These are phyloP conservation scores for Violaceomyces palustris DNA, from an alignment of 1,284 basidiomycete species.

Conservation along the genomic window DNA sequence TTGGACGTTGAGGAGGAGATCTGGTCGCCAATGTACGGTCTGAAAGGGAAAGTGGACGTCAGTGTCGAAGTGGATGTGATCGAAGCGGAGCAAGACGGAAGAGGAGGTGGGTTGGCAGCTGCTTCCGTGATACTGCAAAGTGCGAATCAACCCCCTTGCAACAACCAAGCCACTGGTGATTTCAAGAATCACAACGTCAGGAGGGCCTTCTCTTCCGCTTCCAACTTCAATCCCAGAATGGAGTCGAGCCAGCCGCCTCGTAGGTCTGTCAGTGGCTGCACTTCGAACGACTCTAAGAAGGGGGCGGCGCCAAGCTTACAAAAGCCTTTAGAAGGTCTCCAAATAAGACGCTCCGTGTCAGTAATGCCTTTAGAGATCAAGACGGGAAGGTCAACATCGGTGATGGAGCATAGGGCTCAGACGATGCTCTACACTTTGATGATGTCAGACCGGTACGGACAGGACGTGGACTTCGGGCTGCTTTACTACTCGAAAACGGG, in stretches of 20 bases:
- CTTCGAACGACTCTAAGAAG: too few species aligned
- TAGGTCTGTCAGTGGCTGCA: too few species aligned
- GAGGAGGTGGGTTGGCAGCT: too few species aligned
- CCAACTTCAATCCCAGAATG: too few species aligned
- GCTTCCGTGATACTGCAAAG: too few species aligned
- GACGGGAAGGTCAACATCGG: conserved; percentile 71
- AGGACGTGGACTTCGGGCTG: conserved; percentile 63
- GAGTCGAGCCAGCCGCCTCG: too few species aligned
- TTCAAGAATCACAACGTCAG: too few species aligned
- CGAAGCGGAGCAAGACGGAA: conserved; percentile 12
- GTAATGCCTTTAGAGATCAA: conserved; percentile 87
- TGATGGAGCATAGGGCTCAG: conserved; percentile 83
- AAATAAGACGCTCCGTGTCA: conserved; percentile 12
- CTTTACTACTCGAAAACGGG: conserved; percentile 91
- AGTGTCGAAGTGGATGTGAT: conserved; percentile 61
- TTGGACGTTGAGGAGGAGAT: conserved; percentile 90
- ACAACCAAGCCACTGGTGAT: too few species aligned
- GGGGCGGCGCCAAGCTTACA: too few species aligned
- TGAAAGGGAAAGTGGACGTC: conserved; percentile 94
- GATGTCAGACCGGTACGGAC: conserved; percentile 79
- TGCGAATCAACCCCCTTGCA: too few species aligned
- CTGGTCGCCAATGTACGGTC: conserved; percentile 87
- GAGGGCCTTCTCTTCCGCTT: too few species aligned
- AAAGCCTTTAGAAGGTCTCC: too few species aligned
- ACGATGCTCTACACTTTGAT: conserved; percentile 95